A percentile compares a stretch with the other conserved stretches of the same genome.
Conservation (phyloP, 2,329 filamentous ascomycete genomes). For the Oidium heveae region DNA sequence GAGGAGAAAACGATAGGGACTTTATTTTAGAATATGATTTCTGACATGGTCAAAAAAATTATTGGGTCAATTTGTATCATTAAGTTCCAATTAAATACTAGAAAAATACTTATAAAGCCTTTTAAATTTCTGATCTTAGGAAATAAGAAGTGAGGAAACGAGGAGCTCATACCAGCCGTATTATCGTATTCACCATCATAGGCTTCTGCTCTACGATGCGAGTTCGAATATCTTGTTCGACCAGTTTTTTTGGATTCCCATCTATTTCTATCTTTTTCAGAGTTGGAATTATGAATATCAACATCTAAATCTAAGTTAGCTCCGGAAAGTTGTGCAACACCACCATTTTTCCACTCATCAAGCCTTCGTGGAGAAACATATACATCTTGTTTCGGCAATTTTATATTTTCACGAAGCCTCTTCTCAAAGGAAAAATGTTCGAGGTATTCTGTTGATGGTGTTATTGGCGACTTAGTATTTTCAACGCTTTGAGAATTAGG, state of each 20-base stretch:
- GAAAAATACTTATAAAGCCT: too few relatives aligned
- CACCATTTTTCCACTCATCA: constrained; percentile 49
- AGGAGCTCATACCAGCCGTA: constrained; percentile 21
- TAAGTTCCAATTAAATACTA: too few relatives aligned
- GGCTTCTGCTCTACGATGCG: constrained; percentile 26
- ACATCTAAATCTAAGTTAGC: constrained; percentile 33
- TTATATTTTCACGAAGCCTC: background rate
- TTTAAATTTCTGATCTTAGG: too few relatives aligned
- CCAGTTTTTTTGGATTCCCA: constrained; percentile 39
- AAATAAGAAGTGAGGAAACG: too few relatives aligned
- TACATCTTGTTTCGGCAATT: constrained; percentile 23
- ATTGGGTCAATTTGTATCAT: too few relatives aligned
- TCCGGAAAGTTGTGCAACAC: constrained; percentile 32
- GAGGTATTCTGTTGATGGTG: too few relatives aligned
- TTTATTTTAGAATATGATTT: too few relatives aligned
- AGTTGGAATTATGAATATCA: constrained; percentile 11
- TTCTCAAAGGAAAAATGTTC: too few relatives aligned
- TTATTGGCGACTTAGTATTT: too few relatives aligned
- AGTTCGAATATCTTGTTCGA: constrained; percentile 16
- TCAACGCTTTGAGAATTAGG: too few relatives aligned
- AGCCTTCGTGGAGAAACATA: constrained; percentile 36
- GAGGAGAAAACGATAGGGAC: too few relatives aligned
- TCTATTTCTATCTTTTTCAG: constrained; percentile 38
- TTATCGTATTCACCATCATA: constrained; percentile 46
- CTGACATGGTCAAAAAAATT: too few relatives aligned